phyloP scores from a whole-genome alignment of 1,284 basidiomycete genomes.

The Neonothopanus nambi region DNA sequence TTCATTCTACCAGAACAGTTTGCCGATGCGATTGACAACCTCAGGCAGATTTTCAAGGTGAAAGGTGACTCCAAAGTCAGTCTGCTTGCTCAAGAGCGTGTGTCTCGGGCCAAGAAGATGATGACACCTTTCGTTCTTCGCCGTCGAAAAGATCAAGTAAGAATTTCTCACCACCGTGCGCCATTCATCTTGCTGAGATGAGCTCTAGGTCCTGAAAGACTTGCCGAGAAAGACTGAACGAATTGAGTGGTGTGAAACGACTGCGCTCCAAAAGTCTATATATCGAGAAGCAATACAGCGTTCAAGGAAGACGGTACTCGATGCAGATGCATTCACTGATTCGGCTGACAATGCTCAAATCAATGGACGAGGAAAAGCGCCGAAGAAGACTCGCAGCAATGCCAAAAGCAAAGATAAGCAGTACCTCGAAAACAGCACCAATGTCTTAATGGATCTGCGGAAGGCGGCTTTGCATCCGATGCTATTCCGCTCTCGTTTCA shows the following conservation, averaged over 20 bases:
- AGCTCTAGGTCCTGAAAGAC: slow-evolving; percentile 80
- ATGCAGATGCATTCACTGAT: slow-evolving; percentile 40
- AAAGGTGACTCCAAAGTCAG: slow-evolving; percentile 86
- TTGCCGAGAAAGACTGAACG: slow-evolving; percentile 91
- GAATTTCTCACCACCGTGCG: slow-evolving; percentile 17
- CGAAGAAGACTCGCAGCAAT: slow-evolving; percentile 45
- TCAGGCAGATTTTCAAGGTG: slow-evolving; percentile 96
- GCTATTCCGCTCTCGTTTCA: slow-evolving; percentile 87
- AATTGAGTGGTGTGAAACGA: slow-evolving; percentile 96
- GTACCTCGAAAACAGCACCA: slow-evolving; percentile 78
- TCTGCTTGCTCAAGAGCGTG: slow-evolving; percentile 85
- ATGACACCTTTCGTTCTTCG: slow-evolving; percentile 98
- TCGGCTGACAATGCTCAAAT: slow-evolving; percentile 38
- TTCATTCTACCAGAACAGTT: slow-evolving; percentile 97
- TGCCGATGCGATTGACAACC: slow-evolving; percentile 68
- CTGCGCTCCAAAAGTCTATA: slow-evolving; percentile 76
- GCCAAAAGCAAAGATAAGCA: slow-evolving; percentile 57
- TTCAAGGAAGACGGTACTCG: slow-evolving; percentile 81
- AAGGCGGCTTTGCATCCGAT: slow-evolving; percentile 97
- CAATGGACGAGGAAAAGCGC: slow-evolving; percentile 33
- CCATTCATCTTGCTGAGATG: slow-evolving; percentile 1
- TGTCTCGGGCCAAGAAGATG: slow-evolving; percentile 96
- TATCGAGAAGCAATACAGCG: slow-evolving; percentile 86
- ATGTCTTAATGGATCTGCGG: slow-evolving; percentile 94
- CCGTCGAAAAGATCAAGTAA: slow-evolving; percentile 88